Base-by-base conservation (phyloP, 192 early-diverging fungal species). In the Entomortierella lignicola region DNA sequence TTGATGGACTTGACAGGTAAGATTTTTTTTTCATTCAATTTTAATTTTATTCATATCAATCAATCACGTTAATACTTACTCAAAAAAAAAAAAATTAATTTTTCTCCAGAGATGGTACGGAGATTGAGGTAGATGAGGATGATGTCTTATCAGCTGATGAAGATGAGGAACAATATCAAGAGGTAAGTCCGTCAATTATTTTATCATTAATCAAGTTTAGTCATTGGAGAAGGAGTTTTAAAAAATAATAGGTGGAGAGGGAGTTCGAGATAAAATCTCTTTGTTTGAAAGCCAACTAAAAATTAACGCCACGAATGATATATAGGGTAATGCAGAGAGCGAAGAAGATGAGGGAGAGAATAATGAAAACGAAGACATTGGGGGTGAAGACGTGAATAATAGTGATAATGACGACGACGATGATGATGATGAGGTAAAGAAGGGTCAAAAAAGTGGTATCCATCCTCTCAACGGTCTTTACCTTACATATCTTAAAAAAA, bases 1-100 rank as follows among this genome's bases (percentile, higher is more conserved):
- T 85, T 30, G 83, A 85, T 63, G 75, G 69, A 11, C 30, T 70
- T 29, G 81, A 82, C 58, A 69, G 74, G 82, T 83, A 72, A 43
- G n/a, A n/a, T n/a, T n/a, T n/a, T n/a, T n/a, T n/a, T n/a, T n/a
- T n/a, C n/a, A n/a, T n/a, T n/a, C n/a, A n/a, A n/a, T n/a, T n/a
- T n/a, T n/a, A n/a, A n/a, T n/a, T n/a, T n/a, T n/a, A n/a, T n/a
- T n/a, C n/a, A n/a, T n/a, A n/a, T n/a, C n/a, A n/a, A n/a, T n/a
- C n/a, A n/a, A n/a, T n/a, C n/a, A n/a, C n/a, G n/a, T n/a, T n/a
- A n/a, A 21, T 41, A n/a, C 57, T 48, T 59, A 7, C 2, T 59
- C 7, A 59, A 20, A 30, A 30, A 10, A 11, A 30, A 42, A 17
- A 59, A 37, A n/a, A n/a, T n/a, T n/a, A n/a, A n/a, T n/a, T n/a